Base-by-base conservation (phyloP, 441 rosid genomes). In the Erodium trifolium region DNA sequence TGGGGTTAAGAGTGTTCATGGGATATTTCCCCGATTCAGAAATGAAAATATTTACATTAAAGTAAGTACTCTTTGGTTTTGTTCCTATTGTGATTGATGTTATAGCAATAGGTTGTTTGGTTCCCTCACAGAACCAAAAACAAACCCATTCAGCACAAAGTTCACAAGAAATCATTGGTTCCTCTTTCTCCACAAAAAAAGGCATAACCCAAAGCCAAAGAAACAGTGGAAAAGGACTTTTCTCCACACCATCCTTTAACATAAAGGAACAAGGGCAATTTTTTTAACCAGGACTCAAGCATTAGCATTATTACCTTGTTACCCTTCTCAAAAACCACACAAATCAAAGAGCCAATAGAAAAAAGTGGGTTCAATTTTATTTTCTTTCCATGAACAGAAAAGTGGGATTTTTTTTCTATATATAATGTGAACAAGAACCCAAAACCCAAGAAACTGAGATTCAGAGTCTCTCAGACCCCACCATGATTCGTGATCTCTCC, bases 371-470 rank as follows among this genome's bases (percentile, higher is more conserved):
- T 39, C 70, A 71, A 14, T 66, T 66, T 66, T 23, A 27, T 19
- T 63, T 71, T 78, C 57, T 70, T 81, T 77, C 82, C 81, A 79
- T 75, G 79, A 81, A 77, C 77, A 80, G 82, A 55, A 53, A 51
- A 55, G 79, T 75, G 53, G 67, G 70, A 71, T 70, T 69, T 75
- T 80, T 55, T 55, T 55, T 5, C 10, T 41, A 41, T 34, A 34
- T 34, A 34, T 45, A 10, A 45, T 59, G 12, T 18, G 65, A 77
- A 73, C 78, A 70, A 82, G 74, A 76, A 78, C 71, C 76, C 88
- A 78, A 78, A 75, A 57, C 78, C 93, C 87, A 85, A 86, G 87
- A 78, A 85, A 78, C 86, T 75, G 82, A 78, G 78, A 77, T 78
- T 71, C 76, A 80, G 71, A 76, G 70, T 63, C 65, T 73, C 79